These are phyloP conservation scores for Phytophthora pisi DNA, from an alignment of 352 stramenopile genomes.

Conservation along the genomic window DNA sequence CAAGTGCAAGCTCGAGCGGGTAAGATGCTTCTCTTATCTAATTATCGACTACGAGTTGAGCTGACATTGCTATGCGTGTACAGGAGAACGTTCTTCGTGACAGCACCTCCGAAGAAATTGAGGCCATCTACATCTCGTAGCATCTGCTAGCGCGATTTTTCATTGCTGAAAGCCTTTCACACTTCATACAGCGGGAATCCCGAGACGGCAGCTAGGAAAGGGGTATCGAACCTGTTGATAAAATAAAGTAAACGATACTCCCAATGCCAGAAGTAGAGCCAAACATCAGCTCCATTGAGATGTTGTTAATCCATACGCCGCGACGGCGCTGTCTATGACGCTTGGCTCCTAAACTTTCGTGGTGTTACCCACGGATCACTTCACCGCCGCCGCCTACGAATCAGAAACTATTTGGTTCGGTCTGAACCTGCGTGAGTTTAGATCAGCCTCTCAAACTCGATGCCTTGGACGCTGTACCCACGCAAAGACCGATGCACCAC, in stretches of 20 bases:
- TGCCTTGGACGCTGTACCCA: slow-evolving; percentile 82
- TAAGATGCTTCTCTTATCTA: slow-evolving; percentile 5
- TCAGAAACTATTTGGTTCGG: slow-evolving; percentile 3
- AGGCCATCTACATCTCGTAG: slow-evolving; percentile 84
- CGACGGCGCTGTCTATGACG: slow-evolving; percentile 28
- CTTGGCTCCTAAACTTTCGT: slow-evolving; percentile 16
- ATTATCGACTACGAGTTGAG: background rate
- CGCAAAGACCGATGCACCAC: slow-evolving; percentile 88
- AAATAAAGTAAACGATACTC: slow-evolving; percentile 28
- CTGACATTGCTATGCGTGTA: background rate
- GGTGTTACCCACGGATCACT: slow-evolving; percentile 14
- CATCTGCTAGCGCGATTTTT: background rate
- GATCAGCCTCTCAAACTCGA: slow-evolving; percentile 85
- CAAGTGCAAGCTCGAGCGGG: slow-evolving; percentile 83
- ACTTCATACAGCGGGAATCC: too few species aligned
- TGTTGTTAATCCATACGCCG: slow-evolving; percentile 15
- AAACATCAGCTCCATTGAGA: slow-evolving; percentile 27
- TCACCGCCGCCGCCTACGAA: slow-evolving; percentile 12
- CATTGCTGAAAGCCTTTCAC: background rate
- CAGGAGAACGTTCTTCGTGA: slow-evolving; percentile 88
- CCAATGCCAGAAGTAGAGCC: slow-evolving; percentile 14
- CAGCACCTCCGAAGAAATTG: slow-evolving; percentile 84
- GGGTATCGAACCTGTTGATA: background rate
- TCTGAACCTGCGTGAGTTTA: slow-evolving; percentile 35
- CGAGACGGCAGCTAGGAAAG: background rate